phyloP scores from a whole-genome alignment of 106 monocot species.

The Dendrobium chrysotoxum region DNA sequence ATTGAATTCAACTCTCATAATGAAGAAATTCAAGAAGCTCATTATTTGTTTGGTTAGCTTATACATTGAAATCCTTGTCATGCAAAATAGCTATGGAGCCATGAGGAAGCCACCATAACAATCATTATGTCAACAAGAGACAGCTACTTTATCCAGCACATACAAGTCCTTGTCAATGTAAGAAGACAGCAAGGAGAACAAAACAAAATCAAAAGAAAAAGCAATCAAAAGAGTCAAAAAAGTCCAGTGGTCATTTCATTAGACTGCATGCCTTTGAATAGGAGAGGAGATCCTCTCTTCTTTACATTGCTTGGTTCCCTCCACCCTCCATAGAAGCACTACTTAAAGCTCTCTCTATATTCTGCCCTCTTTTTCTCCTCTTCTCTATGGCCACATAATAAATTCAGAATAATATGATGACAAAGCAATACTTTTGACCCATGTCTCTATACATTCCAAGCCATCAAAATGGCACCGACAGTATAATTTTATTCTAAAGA shows the following conservation, averaged over 20 bases:
- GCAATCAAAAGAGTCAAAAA: not conserved
- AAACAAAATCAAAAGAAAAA: not conserved
- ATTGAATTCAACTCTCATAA: not conserved
- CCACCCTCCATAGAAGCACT: not conserved
- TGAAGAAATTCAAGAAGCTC: too few species aligned
- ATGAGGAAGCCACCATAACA: not conserved
- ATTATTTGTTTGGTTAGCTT: not conserved
- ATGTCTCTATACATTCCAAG: not conserved
- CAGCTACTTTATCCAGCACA: not conserved
- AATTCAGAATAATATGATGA: too few species aligned
- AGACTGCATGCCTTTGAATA: not conserved
- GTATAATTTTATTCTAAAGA: not conserved
- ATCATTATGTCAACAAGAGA: not conserved
- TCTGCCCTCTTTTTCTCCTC: not conserved
- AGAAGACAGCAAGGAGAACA: not conserved
- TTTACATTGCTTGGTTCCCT: not conserved
- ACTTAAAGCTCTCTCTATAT: not conserved
- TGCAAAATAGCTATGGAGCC: not conserved
- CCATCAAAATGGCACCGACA: not conserved
- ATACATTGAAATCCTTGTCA: not conserved
- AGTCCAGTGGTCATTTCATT: not conserved
- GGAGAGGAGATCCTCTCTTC: not conserved
- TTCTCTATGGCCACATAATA: not conserved
- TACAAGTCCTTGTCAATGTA: not conserved
- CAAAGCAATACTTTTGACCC: not conserved